Conservation (phyloP, 169 alveolate genomes). For the Besnoitia besnoiti region DNA sequence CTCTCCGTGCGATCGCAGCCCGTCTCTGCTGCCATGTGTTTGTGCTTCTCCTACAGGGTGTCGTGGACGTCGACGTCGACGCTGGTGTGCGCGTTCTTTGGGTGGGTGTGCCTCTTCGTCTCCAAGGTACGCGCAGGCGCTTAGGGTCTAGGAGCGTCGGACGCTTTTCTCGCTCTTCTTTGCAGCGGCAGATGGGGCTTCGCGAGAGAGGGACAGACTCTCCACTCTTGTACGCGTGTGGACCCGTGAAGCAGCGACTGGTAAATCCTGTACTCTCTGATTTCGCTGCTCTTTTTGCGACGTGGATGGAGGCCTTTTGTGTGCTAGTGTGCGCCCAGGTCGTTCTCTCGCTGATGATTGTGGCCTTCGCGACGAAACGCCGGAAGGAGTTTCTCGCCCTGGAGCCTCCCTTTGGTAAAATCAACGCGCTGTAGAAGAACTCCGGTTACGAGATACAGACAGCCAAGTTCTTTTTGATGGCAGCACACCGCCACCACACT, state of each 20-base stretch:
- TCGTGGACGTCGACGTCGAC: background rate
- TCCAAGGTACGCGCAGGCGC: background rate
- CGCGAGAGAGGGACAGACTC: background rate
- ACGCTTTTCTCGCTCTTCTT: background rate
- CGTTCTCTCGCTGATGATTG: constrained; percentile 6
- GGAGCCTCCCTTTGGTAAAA: background rate
- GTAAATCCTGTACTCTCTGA: too few relatives aligned
- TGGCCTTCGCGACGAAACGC: constrained; percentile 42
- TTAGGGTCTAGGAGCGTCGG: background rate
- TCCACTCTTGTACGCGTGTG: background rate
- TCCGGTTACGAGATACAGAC: background rate
- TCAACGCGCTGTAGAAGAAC: constrained; percentile 1
- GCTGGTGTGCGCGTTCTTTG: background rate
- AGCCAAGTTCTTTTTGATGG: background rate
- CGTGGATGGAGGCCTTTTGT: background rate
- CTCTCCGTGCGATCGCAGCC: too few relatives aligned
- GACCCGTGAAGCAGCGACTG: too few relatives aligned
- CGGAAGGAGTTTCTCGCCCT: constrained; percentile 13
- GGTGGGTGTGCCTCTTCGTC: background rate
- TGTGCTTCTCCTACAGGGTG: background rate
- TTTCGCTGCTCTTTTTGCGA: too few relatives aligned
- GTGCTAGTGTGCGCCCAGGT: background rate
- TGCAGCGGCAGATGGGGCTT: background rate
- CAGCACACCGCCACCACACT: background rate
- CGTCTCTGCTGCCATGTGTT: background rate